phyloP scores from a whole-genome alignment of 176 grass and related monocot genomes.

The Saccharum spontaneum region DNA sequence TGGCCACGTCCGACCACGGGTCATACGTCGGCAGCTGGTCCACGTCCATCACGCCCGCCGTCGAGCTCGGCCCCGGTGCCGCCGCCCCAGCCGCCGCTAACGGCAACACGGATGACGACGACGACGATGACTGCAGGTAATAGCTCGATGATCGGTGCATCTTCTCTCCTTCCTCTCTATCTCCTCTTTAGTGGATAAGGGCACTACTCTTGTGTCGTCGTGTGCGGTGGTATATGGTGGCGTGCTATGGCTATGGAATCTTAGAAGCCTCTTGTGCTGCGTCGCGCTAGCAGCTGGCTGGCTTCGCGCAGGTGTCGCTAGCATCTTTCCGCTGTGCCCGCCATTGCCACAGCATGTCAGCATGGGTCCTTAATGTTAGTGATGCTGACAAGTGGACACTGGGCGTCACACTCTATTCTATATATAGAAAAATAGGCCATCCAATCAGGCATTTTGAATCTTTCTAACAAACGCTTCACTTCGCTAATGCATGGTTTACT shows the following conservation, averaged over 20 bases:
- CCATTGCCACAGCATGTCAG: neutral
- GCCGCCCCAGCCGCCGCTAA: neutral
- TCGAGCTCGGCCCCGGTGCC: slow-evolving; percentile 35
- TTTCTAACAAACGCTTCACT: neutral
- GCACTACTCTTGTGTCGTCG: neutral
- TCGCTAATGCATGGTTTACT: no score
- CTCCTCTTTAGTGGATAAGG: neutral
- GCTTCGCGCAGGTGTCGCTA: slow-evolving; percentile 32
- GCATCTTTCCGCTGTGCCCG: slow-evolving; percentile 2
- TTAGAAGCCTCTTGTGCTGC: neutral
- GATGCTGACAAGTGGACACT: neutral
- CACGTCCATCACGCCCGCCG: slow-evolving; percentile 24
- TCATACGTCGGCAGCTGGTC: slow-evolving; percentile 68
- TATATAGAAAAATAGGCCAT: neutral
- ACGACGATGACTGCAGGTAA: slow-evolving; percentile 19
- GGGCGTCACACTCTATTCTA: neutral
- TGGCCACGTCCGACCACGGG: slow-evolving; percentile 53
- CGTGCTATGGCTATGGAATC: neutral
- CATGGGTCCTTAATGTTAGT: neutral
- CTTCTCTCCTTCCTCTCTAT: neutral
- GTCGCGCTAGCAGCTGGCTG: slow-evolving; percentile 18
- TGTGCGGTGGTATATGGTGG: neutral
- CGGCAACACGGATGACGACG: neutral
- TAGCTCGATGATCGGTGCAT: slow-evolving; percentile 59
- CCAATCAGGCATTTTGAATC: neutral